Conservation (phyloP, 1,284 basidiomycete species). For the Gomphus sp. region DNA sequence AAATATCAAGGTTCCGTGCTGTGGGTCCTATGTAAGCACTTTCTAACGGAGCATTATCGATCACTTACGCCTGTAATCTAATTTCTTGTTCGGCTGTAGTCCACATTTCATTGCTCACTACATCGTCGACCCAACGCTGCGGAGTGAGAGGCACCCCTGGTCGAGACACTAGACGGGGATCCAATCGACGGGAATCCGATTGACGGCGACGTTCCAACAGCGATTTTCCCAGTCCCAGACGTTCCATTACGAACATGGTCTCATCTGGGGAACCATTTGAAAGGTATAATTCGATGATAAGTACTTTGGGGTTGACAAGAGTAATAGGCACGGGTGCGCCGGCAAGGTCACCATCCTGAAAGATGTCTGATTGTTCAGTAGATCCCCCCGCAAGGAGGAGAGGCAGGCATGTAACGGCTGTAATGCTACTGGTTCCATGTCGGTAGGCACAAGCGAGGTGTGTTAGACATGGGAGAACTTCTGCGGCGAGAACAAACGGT, state of each 20-base stretch:
- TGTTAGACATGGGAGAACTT: slow-evolving; percentile 5
- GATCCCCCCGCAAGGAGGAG: slow-evolving; percentile 3
- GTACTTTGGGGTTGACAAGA: slow-evolving; percentile 2
- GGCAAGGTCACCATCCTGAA: neutral
- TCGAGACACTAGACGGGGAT: slow-evolving; percentile 7
- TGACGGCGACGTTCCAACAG: neutral
- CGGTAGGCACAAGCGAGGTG: slow-evolving; percentile 9
- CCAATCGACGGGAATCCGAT: slow-evolving; percentile 3
- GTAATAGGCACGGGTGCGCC: neutral
- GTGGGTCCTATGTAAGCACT: neutral
- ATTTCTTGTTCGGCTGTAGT: slow-evolving; percentile 3
- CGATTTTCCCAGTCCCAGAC: slow-evolving; percentile 1
- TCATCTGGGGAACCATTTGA: slow-evolving; percentile 6
- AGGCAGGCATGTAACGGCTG: slow-evolving; percentile 6
- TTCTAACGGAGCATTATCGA: neutral
- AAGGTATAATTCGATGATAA: slow-evolving; percentile 8
- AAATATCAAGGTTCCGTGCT: neutral
- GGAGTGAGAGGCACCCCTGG: slow-evolving; percentile 6
- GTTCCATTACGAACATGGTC: slow-evolving; percentile 6
- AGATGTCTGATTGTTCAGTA: neutral
- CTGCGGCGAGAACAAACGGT: slow-evolving; percentile 1
- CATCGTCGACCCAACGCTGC: neutral
- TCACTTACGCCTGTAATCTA: neutral
- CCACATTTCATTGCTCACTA: slow-evolving; percentile 6
- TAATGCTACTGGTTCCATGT: slow-evolving; percentile 8